Percentiles rank a stretch among this genome's conserved stretches.
Conservation (phyloP, 1,284 basidiomycete species). For the Puccinia triticina region DNA sequence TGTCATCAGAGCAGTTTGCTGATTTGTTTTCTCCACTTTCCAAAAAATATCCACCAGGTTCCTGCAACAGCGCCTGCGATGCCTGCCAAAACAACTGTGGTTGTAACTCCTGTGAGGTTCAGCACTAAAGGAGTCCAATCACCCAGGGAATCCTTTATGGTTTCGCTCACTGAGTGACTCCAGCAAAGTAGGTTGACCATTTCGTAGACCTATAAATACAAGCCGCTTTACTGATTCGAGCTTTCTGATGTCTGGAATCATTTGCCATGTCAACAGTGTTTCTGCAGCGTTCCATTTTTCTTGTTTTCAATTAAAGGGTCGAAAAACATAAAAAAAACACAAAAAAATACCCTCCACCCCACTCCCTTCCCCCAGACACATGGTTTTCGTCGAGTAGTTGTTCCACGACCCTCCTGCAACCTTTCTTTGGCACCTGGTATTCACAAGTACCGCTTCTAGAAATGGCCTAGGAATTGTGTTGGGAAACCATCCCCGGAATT, state of each 20-base stretch:
- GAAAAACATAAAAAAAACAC: neutral
- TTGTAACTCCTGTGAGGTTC: constrained; percentile 20
- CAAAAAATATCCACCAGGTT: neutral
- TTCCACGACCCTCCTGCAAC: neutral
- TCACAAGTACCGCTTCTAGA: neutral
- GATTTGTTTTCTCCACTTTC: neutral
- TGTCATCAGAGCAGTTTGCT: neutral
- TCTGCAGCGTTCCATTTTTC: neutral
- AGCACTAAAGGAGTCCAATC: neutral
- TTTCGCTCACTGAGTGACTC: neutral
- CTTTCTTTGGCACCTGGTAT: constrained; percentile 1
- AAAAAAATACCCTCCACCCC: neutral
- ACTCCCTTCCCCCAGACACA: neutral
- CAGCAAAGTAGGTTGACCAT: constrained; percentile 3
- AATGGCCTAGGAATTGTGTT: neutral
- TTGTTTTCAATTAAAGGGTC: neutral
- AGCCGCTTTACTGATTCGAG: neutral
- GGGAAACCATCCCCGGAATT: neutral
- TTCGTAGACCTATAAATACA: neutral
- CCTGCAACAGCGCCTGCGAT: constrained; percentile 33
- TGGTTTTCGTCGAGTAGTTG: neutral
- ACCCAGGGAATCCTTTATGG: neutral
- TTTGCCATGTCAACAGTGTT: neutral
- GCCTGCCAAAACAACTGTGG: constrained; percentile 22
- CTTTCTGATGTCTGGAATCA: neutral